Base-by-base conservation (phyloP, 1,284 basidiomycete species). In the Malassezia equina region DNA sequence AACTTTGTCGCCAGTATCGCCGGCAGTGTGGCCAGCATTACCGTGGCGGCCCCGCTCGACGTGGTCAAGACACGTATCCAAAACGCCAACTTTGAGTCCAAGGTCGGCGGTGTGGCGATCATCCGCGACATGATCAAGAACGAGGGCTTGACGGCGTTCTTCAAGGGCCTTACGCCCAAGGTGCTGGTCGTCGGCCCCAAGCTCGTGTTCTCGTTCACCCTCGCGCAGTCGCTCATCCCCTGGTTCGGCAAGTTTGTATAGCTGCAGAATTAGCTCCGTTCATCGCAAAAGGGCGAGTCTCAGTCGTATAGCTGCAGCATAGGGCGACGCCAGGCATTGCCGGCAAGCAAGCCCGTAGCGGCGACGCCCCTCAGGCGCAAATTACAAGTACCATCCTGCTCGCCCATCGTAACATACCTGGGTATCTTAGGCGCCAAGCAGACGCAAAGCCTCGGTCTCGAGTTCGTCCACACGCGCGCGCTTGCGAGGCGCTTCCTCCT, bases 151-250 rank as follows among this genome's bases (percentile, higher is more conserved):
- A 72, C 77, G 0, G 88, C 89, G n/a, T 87, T 96, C 77, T 96
- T 98, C 82, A 96, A 98, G 79, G 91, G 91, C 33, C 78, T 94
- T 63, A 94, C 89, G 28, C 69, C 73, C 17, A 75, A 75, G 54
- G 88, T 96, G 66, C 81, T 96, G 33, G 90, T 96, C 57, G 91
- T 96, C 28, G 93, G 91, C 50, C 93, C 93, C 55, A 96, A 98
- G 79, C 82, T 98, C 36, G 88, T 98, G 63, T 96, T 96, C 81
- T 90, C 87, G 66, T 96, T 94, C 79, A 98, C 93, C 24, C 82
- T 96, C 8, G 93, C 93, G 5, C 93, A 98, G 78, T 86, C 85
- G 21, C 80, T 98, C 74, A 96, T 98, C 78, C 93, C 93, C 41
- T 80, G 86, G 75, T 95, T 94, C 76, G 84, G 86, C 51, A 84